Conservation (phyloP, 2,329 filamentous ascomycete species). For the Purpureocillium takamizusanense region DNA sequence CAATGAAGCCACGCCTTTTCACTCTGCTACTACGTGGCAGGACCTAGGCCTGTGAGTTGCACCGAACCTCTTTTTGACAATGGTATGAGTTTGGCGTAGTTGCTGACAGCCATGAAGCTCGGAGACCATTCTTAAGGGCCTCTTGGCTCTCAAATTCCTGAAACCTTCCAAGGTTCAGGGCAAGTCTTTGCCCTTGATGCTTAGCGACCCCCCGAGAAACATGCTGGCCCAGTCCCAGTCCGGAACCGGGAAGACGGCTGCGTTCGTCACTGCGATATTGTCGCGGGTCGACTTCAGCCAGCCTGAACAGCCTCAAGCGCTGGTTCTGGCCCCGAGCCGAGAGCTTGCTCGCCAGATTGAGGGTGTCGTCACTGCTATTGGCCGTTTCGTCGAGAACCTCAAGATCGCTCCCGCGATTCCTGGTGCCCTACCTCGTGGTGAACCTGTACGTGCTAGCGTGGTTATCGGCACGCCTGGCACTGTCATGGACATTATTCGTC, state of each 20-base stretch:
- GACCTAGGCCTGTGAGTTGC: constrained; percentile 66
- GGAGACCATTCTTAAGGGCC: constrained; percentile 61
- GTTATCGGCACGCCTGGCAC: constrained; percentile 93
- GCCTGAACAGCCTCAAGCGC: constrained; percentile 66
- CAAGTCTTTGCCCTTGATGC: constrained; percentile 80
- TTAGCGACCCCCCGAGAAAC: constrained; percentile 78
- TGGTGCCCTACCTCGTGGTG: constrained; percentile 59
- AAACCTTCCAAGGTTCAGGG: constrained; percentile 98
- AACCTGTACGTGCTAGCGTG: constrained; percentile 64
- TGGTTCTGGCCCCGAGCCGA: constrained; percentile 84
- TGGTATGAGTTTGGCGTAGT: too few relatives aligned
- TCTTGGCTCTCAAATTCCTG: constrained; percentile 75
- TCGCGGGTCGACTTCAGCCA: constrained; percentile 70
- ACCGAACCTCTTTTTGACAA: too few relatives aligned
- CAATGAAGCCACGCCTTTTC: constrained; percentile 79
- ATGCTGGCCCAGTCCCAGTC: constrained; percentile 99
- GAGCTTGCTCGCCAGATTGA: constrained; percentile 94
- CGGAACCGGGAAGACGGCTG: constrained; percentile 94
- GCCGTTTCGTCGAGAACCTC: constrained; percentile 70
- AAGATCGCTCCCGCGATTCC: constrained; percentile 77
- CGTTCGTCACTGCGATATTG: constrained; percentile 87
- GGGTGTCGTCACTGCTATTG: constrained; percentile 74
- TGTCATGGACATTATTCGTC: constrained; percentile 76
- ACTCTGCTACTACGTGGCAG: constrained; percentile 74
- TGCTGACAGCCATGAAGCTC: constrained; percentile 16